Conservation (phyloP, 208 protist genomes). For the Plasmodiophora brassicae region DNA sequence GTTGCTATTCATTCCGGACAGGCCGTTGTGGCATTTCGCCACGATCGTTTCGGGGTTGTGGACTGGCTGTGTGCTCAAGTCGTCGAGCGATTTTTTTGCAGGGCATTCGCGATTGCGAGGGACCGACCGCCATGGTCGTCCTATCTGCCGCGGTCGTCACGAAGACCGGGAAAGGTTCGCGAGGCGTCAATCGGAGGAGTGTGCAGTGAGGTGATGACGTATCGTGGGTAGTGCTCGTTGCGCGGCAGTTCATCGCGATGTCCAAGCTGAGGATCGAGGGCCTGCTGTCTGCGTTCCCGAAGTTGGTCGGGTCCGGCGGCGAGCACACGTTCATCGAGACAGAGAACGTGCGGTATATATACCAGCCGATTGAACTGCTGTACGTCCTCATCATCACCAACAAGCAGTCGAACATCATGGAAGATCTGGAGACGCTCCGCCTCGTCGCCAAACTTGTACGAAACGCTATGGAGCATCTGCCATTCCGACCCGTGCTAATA, state of each 20-base stretch:
- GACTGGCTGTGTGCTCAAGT: no score
- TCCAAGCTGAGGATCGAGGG: slow-evolving; percentile 39
- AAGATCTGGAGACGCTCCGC: slow-evolving; percentile 45
- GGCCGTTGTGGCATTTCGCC: no score
- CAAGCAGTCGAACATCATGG: slow-evolving; percentile 47
- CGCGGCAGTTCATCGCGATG: slow-evolving; percentile 46
- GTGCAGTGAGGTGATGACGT: neutral
- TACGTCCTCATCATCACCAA: slow-evolving; percentile 46
- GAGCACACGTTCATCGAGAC: slow-evolving; percentile 48
- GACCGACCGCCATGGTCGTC: slow-evolving; percentile 35
- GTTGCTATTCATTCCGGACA: no score
- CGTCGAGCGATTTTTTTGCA: no score
- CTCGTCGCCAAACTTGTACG: slow-evolving; percentile 42
- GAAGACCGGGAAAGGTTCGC: slow-evolving; percentile 39
- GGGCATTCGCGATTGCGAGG: no score
- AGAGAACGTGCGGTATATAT: slow-evolving; percentile 47
- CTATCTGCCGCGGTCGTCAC: slow-evolving; percentile 42
- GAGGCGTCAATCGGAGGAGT: neutral
- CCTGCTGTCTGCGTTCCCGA: slow-evolving; percentile 39
- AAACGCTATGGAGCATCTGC: neutral
- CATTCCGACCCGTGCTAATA: neutral
- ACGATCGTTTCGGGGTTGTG: no score
- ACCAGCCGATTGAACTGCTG: slow-evolving; percentile 42
- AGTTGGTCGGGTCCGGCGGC: slow-evolving; percentile 28
- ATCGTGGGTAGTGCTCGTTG: slow-evolving; percentile 25